phyloP scores from a whole-genome alignment of 208 protist genomes.

The Strigomonas culicis region DNA sequence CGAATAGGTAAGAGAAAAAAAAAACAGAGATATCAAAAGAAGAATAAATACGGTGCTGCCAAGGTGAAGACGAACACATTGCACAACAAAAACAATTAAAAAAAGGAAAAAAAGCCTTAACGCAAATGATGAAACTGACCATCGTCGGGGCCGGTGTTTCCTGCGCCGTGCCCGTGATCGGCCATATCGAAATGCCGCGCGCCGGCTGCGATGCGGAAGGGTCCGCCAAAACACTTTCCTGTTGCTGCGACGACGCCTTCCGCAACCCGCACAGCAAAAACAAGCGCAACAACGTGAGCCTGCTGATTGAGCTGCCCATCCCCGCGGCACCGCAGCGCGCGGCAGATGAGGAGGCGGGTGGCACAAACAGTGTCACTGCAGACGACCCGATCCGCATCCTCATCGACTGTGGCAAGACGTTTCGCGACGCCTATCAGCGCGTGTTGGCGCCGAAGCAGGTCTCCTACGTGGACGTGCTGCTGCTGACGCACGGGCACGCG shows the following conservation, averaged over 20 bases:
- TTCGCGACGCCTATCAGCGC: conserved; percentile 85
- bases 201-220: not conserved
- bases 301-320: conserved; percentile 62
- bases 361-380: not conserved
- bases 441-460: conserved; percentile 62
- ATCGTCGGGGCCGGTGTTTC: conserved; percentile 82
- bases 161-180: conserved; percentile 79
- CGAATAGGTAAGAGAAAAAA: not conserved
- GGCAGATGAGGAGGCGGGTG: not conserved
- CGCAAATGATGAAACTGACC: not conserved
- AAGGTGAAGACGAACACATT: too few relatives aligned
- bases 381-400: conserved; percentile 17
- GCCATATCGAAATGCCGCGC: conserved; percentile 37
- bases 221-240: conserved; percentile 12
- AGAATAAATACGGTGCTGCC: conserved; percentile 3
- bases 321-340: not conserved
- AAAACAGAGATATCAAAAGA: not conserved
- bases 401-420: conserved; percentile 91
- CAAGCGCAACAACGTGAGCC: conserved; percentile 73
- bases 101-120: conserved; percentile 5
- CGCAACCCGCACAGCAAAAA: conserved; percentile 50
- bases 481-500: conserved; percentile 87
- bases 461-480: conserved; percentile 60
- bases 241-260: conserved; percentile 73
- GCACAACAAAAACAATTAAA: not conserved